Evolutionary conservation across 257 asterid genomes (phyloP), one percentile per base, ranked within the genome.

Genomic region (Nicotiana knightiana): DNA sequence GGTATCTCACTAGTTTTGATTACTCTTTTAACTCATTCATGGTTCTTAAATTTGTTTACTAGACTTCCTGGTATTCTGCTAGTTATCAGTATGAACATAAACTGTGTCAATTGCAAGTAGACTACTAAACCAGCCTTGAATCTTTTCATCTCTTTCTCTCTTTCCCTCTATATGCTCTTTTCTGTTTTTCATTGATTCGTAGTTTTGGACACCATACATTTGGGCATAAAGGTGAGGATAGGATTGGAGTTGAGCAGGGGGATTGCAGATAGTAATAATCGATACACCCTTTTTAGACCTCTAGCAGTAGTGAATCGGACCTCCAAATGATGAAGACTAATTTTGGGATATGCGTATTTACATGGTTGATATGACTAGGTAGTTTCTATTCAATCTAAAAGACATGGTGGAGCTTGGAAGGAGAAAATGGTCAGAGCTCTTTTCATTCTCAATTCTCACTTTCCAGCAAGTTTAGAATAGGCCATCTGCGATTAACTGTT

Each of bases 1-100:
- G 88, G 90, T 87, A 81, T 48, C 9, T 5, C 3, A 8, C 51
- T 35, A 26, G 4, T 73, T 73, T 73, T 46, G 37, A 48, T 26
- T 48, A 48, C 43, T 48, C 39, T 13, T 46, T 48, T 73, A 73
- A 26, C 79, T 67, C 26, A 7, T 51, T 73, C 46, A 24, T 46
- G 46, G 26, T 73, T 24, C 53, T 46, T 24, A 24, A 71, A 24
- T 46, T 71, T 46, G 35, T 24, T 21, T 43, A 21, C 58, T 71
- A 12, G 37, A 21, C 37, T 21, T 71, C 37, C n/a, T 46, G 37
- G 5, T 46, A 12, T 71, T 51, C 62, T 12, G 35, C 6, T 70
- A 21, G 21, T 21, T 46, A 71, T 71, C 32, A 48, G 79, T 13
- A 73, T 24, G n/a, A 13, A 57, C 24, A 57, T 57, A 57, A 57